phyloP scores from a whole-genome alignment of 2,329 filamentous ascomycete genomes.

The Colletotrichum brevisporum region DNA sequence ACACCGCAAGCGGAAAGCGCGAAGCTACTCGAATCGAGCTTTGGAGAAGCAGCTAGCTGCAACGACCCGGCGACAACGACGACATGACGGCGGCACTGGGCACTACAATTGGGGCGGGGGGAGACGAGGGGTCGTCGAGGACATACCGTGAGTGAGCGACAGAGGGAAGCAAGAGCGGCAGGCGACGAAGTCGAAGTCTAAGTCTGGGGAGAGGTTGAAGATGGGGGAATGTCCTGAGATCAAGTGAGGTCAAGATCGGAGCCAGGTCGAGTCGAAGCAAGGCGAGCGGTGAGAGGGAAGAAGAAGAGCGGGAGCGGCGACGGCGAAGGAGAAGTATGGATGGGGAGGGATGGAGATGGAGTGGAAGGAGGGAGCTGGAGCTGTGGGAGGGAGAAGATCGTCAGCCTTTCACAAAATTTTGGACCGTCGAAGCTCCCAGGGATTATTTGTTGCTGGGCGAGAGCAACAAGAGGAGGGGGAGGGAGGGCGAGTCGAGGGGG shows the following conservation, averaged over 20 bases:
- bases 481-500: constrained; percentile 29
- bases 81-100: constrained; percentile 5
- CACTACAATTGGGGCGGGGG: constrained; percentile 13
- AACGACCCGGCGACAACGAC: constrained; percentile 3
- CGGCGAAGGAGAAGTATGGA: constrained; percentile 41
- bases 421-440: constrained; percentile 40
- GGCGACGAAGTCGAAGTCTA: constrained; percentile 39
- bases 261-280: constrained; percentile 18
- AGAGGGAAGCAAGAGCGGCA: constrained; percentile 25
- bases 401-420: constrained; percentile 44
- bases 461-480: constrained; percentile 12
- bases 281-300: constrained; percentile 39
- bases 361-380: constrained; percentile 38
- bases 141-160: constrained; percentile 36
- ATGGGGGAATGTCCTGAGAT: constrained; percentile 32
- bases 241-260: constrained; percentile 34
- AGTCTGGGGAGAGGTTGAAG: constrained; percentile 35
- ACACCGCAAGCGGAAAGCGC: constrained; percentile 32
- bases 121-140: neutral
- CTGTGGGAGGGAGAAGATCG: constrained; percentile 42
- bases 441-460: constrained; percentile 42
- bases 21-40: constrained; percentile 22
- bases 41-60: constrained; percentile 11
- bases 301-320: constrained; percentile 40
- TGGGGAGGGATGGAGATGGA: constrained; percentile 39